Conservation (phyloP, 2,329 filamentous ascomycete species). For the Graphiopsis chlorocephala region DNA sequence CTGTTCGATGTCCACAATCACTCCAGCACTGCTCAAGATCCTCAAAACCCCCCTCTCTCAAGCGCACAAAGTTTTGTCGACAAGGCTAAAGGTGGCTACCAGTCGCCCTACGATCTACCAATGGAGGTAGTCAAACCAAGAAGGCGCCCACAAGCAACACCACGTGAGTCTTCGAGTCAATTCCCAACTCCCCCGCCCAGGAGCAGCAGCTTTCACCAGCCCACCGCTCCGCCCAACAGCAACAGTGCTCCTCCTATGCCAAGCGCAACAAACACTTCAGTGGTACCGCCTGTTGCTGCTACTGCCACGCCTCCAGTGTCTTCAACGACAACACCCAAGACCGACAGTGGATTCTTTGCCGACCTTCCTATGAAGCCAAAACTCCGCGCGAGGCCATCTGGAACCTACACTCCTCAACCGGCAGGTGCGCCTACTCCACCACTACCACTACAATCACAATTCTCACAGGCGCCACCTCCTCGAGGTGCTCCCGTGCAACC, state of each 20-base stretch:
- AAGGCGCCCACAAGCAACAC: conserved; percentile 53
- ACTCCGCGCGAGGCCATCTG: conserved; percentile 33
- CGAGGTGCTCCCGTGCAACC: conserved; percentile 8
- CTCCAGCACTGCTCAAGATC: conserved; percentile 12
- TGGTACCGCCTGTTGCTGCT: conserved; percentile 35
- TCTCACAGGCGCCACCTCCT: conserved; percentile 19
- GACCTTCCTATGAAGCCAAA: conserved; percentile 47
- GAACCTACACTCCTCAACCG: conserved; percentile 28
- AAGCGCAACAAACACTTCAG: conserved; percentile 17
- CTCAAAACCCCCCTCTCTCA: conserved; percentile 44
- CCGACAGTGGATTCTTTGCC: conserved; percentile 46
- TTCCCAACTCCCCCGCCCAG: conserved; percentile 53
- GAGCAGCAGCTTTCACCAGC: conserved; percentile 56
- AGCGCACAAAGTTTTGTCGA: conserved; percentile 76
- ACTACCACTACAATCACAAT: conserved; percentile 16
- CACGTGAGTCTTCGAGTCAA: conserved; percentile 27
- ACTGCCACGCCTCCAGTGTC: conserved; percentile 18
- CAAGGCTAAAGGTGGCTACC: conserved; percentile 87
- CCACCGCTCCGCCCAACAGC: conserved; percentile 7
- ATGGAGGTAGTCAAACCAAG: conserved; percentile 76
- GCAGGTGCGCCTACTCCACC: conserved; percentile 18
- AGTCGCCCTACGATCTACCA: conserved; percentile 91
- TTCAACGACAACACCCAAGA: conserved; percentile 26
- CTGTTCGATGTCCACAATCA: conserved; percentile 33
- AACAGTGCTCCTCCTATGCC: conserved; percentile 17